Conservation (phyloP, 1,284 basidiomycete species). For the Coniophora puteana region DNA sequence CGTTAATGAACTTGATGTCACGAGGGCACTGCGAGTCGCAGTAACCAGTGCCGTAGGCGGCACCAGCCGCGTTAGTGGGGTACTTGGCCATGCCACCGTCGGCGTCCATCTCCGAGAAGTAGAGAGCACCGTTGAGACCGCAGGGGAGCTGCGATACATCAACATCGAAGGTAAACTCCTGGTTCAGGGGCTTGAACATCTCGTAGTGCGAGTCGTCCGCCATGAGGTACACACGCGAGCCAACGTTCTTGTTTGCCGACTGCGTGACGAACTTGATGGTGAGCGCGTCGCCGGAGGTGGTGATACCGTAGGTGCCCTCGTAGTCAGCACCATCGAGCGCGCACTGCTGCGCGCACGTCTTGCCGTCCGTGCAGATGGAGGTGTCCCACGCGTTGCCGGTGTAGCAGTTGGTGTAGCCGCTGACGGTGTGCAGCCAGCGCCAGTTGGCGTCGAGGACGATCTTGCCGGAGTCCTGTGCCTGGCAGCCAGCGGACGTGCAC, state of each 20-base stretch:
- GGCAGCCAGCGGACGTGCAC: constrained; percentile 38
- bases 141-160: constrained; percentile 52
- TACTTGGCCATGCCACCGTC: constrained; percentile 50
- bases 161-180: constrained; percentile 58
- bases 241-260: constrained; percentile 50
- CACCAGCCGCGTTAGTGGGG: constrained; percentile 53
- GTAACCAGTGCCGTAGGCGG: constrained; percentile 54
- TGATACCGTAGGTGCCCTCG: constrained; percentile 38
- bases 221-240: constrained; percentile 56
- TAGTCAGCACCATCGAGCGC: constrained; percentile 60
- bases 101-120: constrained; percentile 48
- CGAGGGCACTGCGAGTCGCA: constrained; percentile 58
- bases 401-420: constrained; percentile 50
- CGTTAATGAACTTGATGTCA: constrained; percentile 55
- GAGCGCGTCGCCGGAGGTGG: constrained; percentile 41
- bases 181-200: constrained; percentile 50
- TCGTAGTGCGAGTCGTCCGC: constrained; percentile 41
- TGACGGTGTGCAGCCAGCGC: constrained; percentile 45
- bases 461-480: constrained; percentile 29
- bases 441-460: constrained; percentile 52
- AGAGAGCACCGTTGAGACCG: constrained; percentile 51
- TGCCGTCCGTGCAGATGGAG: constrained; percentile 42
- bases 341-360: constrained; percentile 46
- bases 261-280: constrained; percentile 49
- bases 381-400: constrained; percentile 51